Evolutionary conservation across 495 filamentous ascomycete species (phyloP).

Genomic region (Tuber indicum): DNA sequence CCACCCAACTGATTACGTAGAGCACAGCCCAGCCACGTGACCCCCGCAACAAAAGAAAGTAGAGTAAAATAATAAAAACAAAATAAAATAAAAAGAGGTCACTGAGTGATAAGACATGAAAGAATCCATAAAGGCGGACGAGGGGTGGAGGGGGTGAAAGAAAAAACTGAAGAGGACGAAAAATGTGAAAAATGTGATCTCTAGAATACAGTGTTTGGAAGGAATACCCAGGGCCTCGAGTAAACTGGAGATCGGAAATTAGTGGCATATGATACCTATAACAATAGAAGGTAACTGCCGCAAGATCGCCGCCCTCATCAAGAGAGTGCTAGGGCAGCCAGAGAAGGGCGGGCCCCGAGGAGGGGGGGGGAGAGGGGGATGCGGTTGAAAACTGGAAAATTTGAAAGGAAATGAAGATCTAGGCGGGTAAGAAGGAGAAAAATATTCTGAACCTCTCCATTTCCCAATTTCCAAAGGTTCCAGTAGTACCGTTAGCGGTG

Average conservation of each 20-base stretch:
- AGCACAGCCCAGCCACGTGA: neutral
- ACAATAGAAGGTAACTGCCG: neutral
- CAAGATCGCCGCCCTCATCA: neutral
- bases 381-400: neutral
- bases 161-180: constrained; percentile 22
- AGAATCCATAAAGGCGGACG: constrained; percentile 8
- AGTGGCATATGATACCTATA: neutral
- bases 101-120: constrained; percentile 33
- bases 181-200: constrained; percentile 3
- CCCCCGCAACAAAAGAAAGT: neutral
- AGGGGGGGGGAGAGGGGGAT: neutral
- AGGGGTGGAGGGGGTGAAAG: constrained; percentile 34
- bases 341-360: neutral
- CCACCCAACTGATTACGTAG: neutral
- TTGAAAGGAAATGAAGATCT: neutral
- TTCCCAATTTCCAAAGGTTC: constrained; percentile 49
- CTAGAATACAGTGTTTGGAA: neutral
- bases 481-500: neutral
- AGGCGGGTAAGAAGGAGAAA: constrained; percentile 47
- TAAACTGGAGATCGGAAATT: neutral
- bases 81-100: neutral
- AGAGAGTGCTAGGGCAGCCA: neutral
- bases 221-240: neutral
- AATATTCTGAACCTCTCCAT: constrained; percentile 62
- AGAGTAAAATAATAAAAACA: no score